These are phyloP conservation scores for Fraxinus latifolia DNA, from an alignment of 305 asterid genomes.

Conservation along the genomic window DNA sequence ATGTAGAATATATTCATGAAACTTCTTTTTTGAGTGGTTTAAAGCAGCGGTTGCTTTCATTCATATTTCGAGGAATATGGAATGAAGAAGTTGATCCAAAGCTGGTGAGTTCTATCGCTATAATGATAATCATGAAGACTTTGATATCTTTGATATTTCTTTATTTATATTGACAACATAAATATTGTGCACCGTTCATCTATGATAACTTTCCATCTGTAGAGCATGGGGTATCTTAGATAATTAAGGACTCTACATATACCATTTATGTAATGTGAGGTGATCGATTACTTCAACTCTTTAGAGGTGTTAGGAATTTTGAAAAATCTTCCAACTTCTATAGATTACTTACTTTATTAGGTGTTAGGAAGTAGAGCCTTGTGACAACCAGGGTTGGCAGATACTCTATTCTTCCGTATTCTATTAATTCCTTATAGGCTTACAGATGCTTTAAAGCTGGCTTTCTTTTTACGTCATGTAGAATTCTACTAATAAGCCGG, in stretches of 20 bases:
- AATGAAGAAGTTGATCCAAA: slow-evolving; percentile 78
- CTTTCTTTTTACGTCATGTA: background rate
- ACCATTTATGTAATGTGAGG: background rate
- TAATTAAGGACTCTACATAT: background rate
- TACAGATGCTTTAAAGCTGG: background rate
- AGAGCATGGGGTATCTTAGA: background rate
- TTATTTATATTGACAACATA: slow-evolving; percentile 3
- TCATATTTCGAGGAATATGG: slow-evolving; percentile 86
- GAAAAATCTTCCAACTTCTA: background rate
- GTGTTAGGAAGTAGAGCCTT: background rate
- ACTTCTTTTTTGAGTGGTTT: slow-evolving; percentile 70
- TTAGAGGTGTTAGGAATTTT: background rate
- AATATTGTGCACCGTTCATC: background rate
- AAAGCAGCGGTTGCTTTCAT: slow-evolving; percentile 90
- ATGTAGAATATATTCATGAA: slow-evolving; percentile 35
- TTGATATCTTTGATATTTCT: background rate
- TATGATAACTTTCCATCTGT: background rate
- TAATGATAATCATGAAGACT: slow-evolving; percentile 9
- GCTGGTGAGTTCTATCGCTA: slow-evolving; percentile 47
- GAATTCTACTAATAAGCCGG: background rate
- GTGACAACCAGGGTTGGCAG: background rate
- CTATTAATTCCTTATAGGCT: background rate
- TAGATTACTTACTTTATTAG: background rate
- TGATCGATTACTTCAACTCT: background rate
- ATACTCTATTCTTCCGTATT: background rate